Percentiles rank a stretch among this genome's conserved stretches.
These are phyloP conservation scores for Xylariaceae sp. DNA, from an alignment of 2,329 filamentous ascomycete genomes.

Conservation along the genomic window DNA sequence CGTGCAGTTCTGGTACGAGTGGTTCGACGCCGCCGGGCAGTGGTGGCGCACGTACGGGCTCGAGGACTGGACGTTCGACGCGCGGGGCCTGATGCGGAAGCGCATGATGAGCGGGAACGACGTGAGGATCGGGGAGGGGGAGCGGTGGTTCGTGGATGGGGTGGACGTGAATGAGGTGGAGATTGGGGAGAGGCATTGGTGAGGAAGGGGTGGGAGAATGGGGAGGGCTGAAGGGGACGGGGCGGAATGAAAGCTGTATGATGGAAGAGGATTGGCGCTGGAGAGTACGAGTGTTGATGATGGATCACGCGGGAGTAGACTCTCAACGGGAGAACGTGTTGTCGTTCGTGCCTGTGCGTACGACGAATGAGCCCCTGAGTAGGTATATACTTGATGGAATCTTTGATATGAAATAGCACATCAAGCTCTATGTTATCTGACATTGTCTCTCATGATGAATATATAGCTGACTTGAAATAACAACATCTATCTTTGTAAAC, in stretches of 20 bases:
- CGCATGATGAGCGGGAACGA: constrained; percentile 74
- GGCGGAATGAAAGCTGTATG: neutral
- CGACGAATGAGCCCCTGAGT: too few relatives aligned
- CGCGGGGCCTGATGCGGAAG: constrained; percentile 68
- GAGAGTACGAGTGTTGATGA: neutral
- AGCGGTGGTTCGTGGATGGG: constrained; percentile 66
- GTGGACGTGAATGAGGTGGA: constrained; percentile 65
- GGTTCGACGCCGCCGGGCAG: constrained; percentile 62
- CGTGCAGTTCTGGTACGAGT: constrained; percentile 91
- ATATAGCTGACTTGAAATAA: too few relatives aligned
- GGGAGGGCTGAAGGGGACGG: too few relatives aligned
- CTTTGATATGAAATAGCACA: too few relatives aligned
- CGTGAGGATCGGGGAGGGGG: constrained; percentile 55
- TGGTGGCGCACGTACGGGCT: constrained; percentile 89
- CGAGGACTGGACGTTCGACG: constrained; percentile 73
- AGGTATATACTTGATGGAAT: too few relatives aligned
- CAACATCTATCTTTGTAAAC: too few relatives aligned
- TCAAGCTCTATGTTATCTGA: too few relatives aligned
- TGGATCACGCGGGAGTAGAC: neutral
- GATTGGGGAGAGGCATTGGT: constrained; percentile 67
- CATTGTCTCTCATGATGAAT: too few relatives aligned
- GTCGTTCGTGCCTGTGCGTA: neutral
- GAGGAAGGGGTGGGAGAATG: constrained; percentile 5
- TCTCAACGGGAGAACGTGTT: neutral
- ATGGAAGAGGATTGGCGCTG: neutral